Evolutionary conservation across 345 rosid species (phyloP).

Genomic region (Populus tremula): DNA sequence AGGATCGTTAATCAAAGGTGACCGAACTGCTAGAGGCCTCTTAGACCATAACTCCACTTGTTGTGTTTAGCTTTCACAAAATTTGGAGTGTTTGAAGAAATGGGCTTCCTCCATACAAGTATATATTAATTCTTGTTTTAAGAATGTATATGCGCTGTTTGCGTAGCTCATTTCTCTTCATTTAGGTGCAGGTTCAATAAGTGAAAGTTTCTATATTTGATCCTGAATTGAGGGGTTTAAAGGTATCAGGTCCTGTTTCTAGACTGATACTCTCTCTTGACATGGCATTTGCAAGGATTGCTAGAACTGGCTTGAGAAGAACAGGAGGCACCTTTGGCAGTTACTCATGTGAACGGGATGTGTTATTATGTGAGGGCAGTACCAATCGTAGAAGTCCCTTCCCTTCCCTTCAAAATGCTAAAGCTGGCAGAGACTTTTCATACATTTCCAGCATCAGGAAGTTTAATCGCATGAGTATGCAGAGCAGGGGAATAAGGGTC

Average conservation of each 20-base stretch:
- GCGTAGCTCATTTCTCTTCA: constrained; percentile 14
- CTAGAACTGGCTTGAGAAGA: constrained; percentile 50
- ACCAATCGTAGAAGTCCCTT: constrained; percentile 1
- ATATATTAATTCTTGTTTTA: constrained; percentile 9
- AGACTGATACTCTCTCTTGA: constrained; percentile 12
- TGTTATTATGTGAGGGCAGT: constrained; percentile 12
- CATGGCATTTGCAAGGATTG: constrained; percentile 64
- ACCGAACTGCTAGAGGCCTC: not conserved
- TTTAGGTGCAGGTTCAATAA: constrained; percentile 19
- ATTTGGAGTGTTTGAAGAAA: constrained; percentile 17
- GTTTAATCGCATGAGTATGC: constrained; percentile 19
- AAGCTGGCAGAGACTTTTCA: constrained; percentile 16
- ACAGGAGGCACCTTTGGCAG: constrained; percentile 31
- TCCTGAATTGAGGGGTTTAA: not conserved
- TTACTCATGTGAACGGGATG: constrained; percentile 18
- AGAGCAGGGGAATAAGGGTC: constrained; percentile 54
- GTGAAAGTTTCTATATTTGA: constrained; percentile 3
- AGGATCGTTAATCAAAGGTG: constrained; percentile 14
- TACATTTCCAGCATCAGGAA: constrained; percentile 19
- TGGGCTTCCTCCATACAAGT: constrained; percentile 14
- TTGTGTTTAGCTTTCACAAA: constrained; percentile 12
- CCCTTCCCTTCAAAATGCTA: constrained; percentile 25
- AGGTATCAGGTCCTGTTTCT: constrained; percentile 10
- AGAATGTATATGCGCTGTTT: not conserved
- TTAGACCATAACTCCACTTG: constrained; percentile 9